Evolutionary conservation across 768 basidiomycete species (phyloP), one percentile per base, ranked within the genome.

Genomic region (Boletus vinaceobasis): DNA sequence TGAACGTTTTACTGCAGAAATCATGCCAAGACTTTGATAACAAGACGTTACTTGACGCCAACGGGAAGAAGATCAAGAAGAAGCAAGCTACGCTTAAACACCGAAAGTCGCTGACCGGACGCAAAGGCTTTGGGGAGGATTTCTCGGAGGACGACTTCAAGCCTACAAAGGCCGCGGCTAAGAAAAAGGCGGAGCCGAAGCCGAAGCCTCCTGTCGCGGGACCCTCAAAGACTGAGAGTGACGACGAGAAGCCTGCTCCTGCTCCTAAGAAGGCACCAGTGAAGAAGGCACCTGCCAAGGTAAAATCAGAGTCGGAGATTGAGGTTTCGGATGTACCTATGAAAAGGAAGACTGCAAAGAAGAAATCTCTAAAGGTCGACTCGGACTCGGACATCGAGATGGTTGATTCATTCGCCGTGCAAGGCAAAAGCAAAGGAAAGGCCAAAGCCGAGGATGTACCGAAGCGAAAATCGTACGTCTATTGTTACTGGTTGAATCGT

Each of bases 391-490:
- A 77, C 35, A 57, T 73, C 39, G 66, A 69, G 53, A 64, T 71
- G 60, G 48, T 63, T 8, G 62, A 59, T 42, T 63, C 64, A 17
- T 56, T 67, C 0, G 60, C 67, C 7, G 45, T 43, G 45, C 57
- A 52, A 55, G 57, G 42, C 46, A 81, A 77, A 52, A 74, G 69
- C 33, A 82, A 81, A 53, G 75, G 67, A 36, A 84, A 81, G 59
- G 75, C 71, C 3, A 75, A 74, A 62, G 66, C 67, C 1, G 65
- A 61, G 46, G 63, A 60, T 17, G 60, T 64, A 15, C 65, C 72
- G 42, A 91, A 91, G 71, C 83, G 88, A 40, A 92, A 90, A 71
- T 87, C 81, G 89, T 86, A 48, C 32, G 75, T 68, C 7, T 43
- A 8, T 27, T 2, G 42, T 27, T 19, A 32, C 53, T 43, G 4